phyloP scores from a whole-genome alignment of 805 yeast genomes.

The Suhomyces kilbournensis region DNA sequence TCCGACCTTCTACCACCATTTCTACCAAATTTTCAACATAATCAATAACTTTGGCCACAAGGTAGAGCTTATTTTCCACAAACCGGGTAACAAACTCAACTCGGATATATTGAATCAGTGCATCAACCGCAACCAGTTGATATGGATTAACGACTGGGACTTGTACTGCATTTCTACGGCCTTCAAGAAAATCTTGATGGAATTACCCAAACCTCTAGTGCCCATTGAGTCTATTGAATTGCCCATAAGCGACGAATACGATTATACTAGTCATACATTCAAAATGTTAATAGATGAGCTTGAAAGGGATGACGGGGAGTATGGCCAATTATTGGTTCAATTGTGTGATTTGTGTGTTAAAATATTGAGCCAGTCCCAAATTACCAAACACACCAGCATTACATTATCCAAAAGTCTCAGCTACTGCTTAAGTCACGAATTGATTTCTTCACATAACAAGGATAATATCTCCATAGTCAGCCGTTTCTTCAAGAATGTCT shows the following conservation, averaged over 20 bases:
- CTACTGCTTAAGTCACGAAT: constrained; percentile 56
- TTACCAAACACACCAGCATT: constrained; percentile 43
- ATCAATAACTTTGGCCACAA: constrained; percentile 41
- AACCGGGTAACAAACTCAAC: constrained; percentile 51
- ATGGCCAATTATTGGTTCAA: constrained; percentile 39
- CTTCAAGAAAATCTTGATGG: constrained; percentile 47
- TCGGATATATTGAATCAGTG: constrained; percentile 48
- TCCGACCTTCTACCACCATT: constrained; percentile 34
- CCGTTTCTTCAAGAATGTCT: constrained; percentile 50
- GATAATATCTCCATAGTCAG: constrained; percentile 51
- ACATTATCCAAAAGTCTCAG: constrained; percentile 47
- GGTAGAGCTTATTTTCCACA: constrained; percentile 49
- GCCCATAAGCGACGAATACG: constrained; percentile 52
- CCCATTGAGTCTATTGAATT: constrained; percentile 46
- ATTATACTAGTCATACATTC: constrained; percentile 41
- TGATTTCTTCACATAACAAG: constrained; percentile 34
- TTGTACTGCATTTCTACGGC: constrained; percentile 48
- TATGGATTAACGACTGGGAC: constrained; percentile 57
- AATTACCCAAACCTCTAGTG: constrained; percentile 53
- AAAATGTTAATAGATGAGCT: constrained; percentile 22
- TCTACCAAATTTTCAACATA: constrained; percentile 52
- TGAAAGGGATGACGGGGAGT: constrained; percentile 2
- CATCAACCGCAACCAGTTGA: constrained; percentile 50
- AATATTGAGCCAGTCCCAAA: constrained; percentile 31
- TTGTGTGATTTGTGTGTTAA: constrained; percentile 38